Base-by-base conservation (phyloP, 164 flowering plant genomes). In the Liquidambar formosana region DNA sequence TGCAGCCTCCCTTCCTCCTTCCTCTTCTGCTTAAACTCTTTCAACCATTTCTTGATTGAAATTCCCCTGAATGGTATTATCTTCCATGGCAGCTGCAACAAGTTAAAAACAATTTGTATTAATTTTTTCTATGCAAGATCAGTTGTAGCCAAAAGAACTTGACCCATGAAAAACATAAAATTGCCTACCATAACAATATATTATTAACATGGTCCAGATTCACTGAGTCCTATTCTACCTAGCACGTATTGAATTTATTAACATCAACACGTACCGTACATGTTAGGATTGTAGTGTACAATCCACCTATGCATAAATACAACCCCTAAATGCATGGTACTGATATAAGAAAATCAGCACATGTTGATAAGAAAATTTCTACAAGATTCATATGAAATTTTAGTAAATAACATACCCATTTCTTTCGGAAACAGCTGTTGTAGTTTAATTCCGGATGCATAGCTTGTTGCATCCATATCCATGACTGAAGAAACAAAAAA, bases 401-500 rank as follows among this genome's bases (percentile, higher is more conserved):
- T 33, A 33, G 2, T 33, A 33, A 33, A 2, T 25, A 11, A 25
- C 68, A 15, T 85, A 90, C 97, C 97, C 93, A 89, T 82, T 84
- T 89, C 79, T 81, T 95, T 23, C 77, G 67, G 72, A 89, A 86
- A 63, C 77, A 85, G 69, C 87, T 79, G 71, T 77, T 81, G 77
- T 92, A 92, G 75, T 92, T 95, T 61, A 95, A 59, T 63, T 95
- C 99, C 0, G 99, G 99, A 78, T 95, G 99, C 88, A 95, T 91
- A 10, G 97, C 93, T 80, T 92, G 97, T 70, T 95, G 99, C 85
- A 95, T 84, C 97, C 92, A 93, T 80, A 95, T 91, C 97, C 94
- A 95, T 23, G 99, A 91, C 99, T 95, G 78, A 56, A 70, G 45
- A 49, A 68, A 68, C 18, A 46, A 22, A 45, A 38, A 56, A 8